Conservation (phyloP, 495 filamentous ascomycete genomes). For the Ramalina intermedia region DNA sequence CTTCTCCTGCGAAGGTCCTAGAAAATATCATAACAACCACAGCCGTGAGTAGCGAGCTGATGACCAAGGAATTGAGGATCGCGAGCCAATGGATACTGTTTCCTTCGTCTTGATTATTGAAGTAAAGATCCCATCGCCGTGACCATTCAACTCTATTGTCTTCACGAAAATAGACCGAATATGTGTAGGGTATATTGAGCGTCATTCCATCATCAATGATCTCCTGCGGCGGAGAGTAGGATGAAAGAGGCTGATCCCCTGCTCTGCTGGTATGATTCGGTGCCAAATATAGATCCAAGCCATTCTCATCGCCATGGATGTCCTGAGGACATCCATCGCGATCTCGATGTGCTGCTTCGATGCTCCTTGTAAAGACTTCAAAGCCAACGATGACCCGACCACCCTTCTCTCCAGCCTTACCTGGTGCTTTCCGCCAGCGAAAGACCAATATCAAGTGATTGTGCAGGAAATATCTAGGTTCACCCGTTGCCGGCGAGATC, state of each 20-base stretch:
- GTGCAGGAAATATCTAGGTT: slow-evolving; percentile 65
- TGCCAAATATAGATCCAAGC: slow-evolving; percentile 53
- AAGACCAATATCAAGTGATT: slow-evolving; percentile 87
- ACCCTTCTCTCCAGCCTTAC: slow-evolving; percentile 48
- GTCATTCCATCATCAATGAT: slow-evolving; percentile 52
- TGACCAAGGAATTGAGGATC: slow-evolving; percentile 81
- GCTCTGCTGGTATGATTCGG: slow-evolving; percentile 44
- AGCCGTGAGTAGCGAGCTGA: slow-evolving; percentile 66
- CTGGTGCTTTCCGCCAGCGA: slow-evolving; percentile 63
- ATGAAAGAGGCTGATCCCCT: slow-evolving; percentile 42
- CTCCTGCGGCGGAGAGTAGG: slow-evolving; percentile 41
- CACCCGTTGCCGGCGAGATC: slow-evolving; percentile 40
- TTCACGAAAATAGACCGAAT: slow-evolving; percentile 86
- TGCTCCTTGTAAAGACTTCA: slow-evolving; percentile 83
- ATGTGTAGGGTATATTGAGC: slow-evolving; percentile 74
- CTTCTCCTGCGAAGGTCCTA: slow-evolving; percentile 62
- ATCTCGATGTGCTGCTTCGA: slow-evolving; percentile 46
- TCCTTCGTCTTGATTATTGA: slow-evolving; percentile 79
- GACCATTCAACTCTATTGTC: slow-evolving; percentile 73
- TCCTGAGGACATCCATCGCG: slow-evolving; percentile 52
- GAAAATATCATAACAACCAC: slow-evolving; percentile 78
- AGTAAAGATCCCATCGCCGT: slow-evolving; percentile 85
- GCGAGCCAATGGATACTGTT: slow-evolving; percentile 84
- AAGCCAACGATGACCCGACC: slow-evolving; percentile 71
- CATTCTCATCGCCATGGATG: slow-evolving; percentile 43